Conservation (phyloP, 257 asterid genomes). For the Solanum pennellii region DNA sequence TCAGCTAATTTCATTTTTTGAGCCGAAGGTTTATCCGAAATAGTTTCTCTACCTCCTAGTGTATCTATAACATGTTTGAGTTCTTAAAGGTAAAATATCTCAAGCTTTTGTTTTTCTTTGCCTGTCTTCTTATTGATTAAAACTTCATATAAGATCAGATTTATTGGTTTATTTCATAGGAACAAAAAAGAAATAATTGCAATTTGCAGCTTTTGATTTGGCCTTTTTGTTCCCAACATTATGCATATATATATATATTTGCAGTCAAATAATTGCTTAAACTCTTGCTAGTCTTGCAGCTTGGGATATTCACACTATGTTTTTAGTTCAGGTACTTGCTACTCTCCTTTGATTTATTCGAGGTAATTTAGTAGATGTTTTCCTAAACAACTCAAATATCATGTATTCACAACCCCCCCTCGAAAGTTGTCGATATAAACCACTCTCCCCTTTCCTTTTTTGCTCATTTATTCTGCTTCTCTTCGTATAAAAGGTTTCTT, state of each 20-base stretch:
- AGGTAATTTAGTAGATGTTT: not conserved
- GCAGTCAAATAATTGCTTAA: not conserved
- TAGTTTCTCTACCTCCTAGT: not conserved
- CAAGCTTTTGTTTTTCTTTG: not conserved
- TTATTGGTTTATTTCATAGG: not conserved
- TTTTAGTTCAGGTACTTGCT: not conserved
- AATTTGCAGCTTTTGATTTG: not conserved
- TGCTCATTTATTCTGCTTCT: not conserved
- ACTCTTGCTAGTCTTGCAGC: too few relatives aligned
- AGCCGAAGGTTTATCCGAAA: not conserved
- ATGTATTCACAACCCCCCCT: not conserved
- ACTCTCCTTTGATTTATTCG: not conserved
- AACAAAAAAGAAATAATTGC: not conserved
- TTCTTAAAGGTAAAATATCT: not conserved
- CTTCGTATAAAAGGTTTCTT: not conserved
- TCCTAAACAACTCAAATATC: not conserved
- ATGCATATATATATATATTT: not conserved
- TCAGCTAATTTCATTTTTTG: not conserved
- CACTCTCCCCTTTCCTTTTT: not conserved
- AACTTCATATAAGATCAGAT: not conserved
- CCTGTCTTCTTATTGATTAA: not conserved
- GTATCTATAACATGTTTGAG: not conserved
- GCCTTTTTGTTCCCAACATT: not conserved
- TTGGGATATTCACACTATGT: too few relatives aligned
- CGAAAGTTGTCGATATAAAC: not conserved